These are phyloP conservation scores for Coemansia sp. DNA, from an alignment of 371 early-diverging fungal species.

Conservation along the genomic window DNA sequence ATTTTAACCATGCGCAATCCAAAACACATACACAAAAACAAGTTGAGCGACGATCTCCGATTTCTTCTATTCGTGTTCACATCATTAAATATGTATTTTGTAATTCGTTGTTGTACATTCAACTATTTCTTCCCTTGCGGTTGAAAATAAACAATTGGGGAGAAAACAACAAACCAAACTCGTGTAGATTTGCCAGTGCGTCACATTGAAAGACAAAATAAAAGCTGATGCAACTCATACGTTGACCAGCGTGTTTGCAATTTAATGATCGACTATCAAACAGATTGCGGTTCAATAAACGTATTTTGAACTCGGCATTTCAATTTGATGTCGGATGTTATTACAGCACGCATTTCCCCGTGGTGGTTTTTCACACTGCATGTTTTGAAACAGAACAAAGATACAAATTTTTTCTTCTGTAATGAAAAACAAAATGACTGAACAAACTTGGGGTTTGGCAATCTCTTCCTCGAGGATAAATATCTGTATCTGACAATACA, in stretches of 20 bases:
- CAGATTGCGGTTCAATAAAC: background rate
- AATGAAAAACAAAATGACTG: background rate
- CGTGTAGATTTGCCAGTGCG: background rate
- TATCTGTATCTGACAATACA: background rate
- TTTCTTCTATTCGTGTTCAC: background rate
- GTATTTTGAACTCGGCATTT: background rate
- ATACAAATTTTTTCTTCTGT: too few relatives aligned
- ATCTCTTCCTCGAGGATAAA: too few relatives aligned
- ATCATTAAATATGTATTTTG: background rate
- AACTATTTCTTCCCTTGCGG: background rate
- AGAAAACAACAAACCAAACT: background rate
- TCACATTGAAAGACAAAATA: background rate
- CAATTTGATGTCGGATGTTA: background rate
- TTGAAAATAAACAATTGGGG: background rate
- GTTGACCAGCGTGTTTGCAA: background rate
- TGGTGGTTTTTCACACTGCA: background rate
- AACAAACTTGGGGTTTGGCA: background rate
- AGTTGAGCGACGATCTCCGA: background rate
- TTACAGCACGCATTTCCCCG: slow-evolving; percentile 5
- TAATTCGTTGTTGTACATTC: background rate
- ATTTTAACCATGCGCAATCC: background rate
- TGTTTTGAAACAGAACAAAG: background rate
- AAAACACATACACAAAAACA: background rate
- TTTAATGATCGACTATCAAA: background rate
- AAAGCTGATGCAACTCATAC: too few relatives aligned